Evolutionary conservation across 352 stramenopile species (phyloP).

Genomic region (Pseudoperonospora humuli): DNA sequence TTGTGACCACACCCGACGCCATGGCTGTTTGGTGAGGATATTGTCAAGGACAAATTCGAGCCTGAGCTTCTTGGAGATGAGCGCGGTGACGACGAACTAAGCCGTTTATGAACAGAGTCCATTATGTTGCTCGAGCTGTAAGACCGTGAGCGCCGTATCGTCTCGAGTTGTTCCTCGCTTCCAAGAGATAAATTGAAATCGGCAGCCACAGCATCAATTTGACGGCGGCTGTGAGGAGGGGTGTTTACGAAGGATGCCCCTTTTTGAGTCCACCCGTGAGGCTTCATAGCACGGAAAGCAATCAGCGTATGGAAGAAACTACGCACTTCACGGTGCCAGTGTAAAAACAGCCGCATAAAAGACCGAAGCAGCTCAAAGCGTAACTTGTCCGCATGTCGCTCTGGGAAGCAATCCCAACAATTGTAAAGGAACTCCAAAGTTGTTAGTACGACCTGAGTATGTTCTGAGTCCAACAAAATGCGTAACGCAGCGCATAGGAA

Average conservation of each 20-base stretch:
- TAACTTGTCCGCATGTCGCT: constrained; percentile 82
- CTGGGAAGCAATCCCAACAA: constrained; percentile 85
- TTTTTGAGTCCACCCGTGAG: constrained; percentile 81
- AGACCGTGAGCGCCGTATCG: constrained; percentile 48
- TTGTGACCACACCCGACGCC: constrained; percentile 52
- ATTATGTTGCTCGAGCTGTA: constrained; percentile 82
- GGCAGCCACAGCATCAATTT: constrained; percentile 81
- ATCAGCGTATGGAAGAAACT: constrained; percentile 85
- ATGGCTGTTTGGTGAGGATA: constrained; percentile 65
- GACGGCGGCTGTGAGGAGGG: constrained; percentile 70
- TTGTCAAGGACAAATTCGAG: constrained; percentile 53
- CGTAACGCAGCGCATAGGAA: constrained; percentile 76
- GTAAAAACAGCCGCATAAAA: constrained; percentile 75
- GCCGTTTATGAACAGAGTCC: constrained; percentile 75
- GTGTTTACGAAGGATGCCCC: constrained; percentile 84
- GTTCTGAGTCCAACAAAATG: constrained; percentile 76
- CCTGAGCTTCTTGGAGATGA: constrained; percentile 49
- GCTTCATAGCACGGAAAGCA: constrained; percentile 79
- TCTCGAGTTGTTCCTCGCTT: constrained; percentile 48
- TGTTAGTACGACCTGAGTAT: constrained; percentile 81
- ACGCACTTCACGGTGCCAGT: constrained; percentile 84
- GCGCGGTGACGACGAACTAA: constrained; percentile 52
- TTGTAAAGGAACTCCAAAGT: constrained; percentile 87
- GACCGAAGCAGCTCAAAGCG: constrained; percentile 72
- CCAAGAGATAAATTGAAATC: constrained; percentile 83